Base-by-base conservation (phyloP, 768 basidiomycete species). In the Phaffia tasmanica region DNA sequence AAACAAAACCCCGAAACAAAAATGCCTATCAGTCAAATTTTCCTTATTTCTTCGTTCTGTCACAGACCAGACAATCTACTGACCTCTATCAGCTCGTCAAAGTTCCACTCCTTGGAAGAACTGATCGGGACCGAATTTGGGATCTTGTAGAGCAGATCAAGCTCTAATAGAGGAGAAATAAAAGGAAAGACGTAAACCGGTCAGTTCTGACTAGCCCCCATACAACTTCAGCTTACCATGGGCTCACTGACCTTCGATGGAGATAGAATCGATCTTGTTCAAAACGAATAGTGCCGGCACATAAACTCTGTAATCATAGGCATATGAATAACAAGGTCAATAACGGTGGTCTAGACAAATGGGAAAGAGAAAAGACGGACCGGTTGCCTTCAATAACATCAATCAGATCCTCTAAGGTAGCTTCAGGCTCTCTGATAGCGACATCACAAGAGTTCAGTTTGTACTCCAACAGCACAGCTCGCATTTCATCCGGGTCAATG, bases 331-430 rank as follows among this genome's bases (percentile, higher is more conserved):
- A 58, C 49, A 73, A 61, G 27, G 57, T 58, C 29, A 58, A 46
- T 29, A 35, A 8, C 25, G 7, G 16, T 27, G 3, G 11, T 32
- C 46, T 46, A 8, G n/a, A 11, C 0, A 29, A 9, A 27, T 9
- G 35, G 32, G 21, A 1, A 7, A 7, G 21, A 1, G 59, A 25
- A 35, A 63, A n/a, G n/a, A 68, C 81, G 65, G 70, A 85, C 85
- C 92, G 80, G 75, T 95, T 97, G 61, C 91, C 95, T 79, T 99
- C 95, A 63, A 98, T 85, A 47, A 98, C 89, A 73, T 99, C 95
- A 57, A 99, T 93, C 14, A 99, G 78, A 75, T 99, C 95, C 74
- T 99, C 95, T 1, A 92, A 84, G 1, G 91, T 97, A 7, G 88
- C 90, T 66, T 85, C 85, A 1, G 89, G 85, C 76, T 98, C 87